Evolutionary conservation across 2,329 filamentous ascomycete species (phyloP), one percentile per base, ranked within the genome.

Genomic region (Phyllachora maydis): DNA sequence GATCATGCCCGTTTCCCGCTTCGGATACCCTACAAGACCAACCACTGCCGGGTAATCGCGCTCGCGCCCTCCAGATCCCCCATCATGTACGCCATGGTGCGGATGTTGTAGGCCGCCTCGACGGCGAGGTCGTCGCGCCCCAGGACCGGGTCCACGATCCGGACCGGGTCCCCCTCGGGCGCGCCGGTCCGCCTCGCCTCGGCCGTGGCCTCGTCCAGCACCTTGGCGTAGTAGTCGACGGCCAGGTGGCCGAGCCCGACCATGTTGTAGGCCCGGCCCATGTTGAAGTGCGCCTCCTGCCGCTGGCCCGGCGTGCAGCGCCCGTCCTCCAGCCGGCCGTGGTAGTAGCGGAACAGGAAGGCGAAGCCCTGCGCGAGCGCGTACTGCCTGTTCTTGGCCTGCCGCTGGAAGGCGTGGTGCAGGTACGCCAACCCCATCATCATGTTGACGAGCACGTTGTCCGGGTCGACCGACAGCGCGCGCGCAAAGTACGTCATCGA

Each of bases 401-500:
- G 79, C 3, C 85, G 65, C 45, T 95, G 93, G 39, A 93, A 62
- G 1, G 76, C 73, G 42, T 88, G 76, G 43, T 93, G 79, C 18
- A 93, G 65, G 43, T 92, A 95, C 15, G 73, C 72, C 8, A 88
- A 61, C 0, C 73, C 82, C 13, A 93, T 71, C 35, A 67, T 76
- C 8, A 98, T 61, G 31, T 81, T 74, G 32, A 93, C 64, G 36
- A 78, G 67, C 0, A 74, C 62, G 38, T 92, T 90, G 6, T 61
- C 47, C 1, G 77, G 74, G 32, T 82, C 72, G 3, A 93, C 49
- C 2, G 77, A 65, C 26, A 68, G 63, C 1, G 75, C 76, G 26
- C 77, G 66, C 37, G 83, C 68, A 40, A 91, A 91, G 51, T 92
- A 95, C 35, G 77, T 83, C 16, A 95, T 52, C 1, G 88, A 78